Percentiles rank a stretch among this genome's conserved stretches.
Conservation (phyloP, 2,329 filamentous ascomycete species). For the Berkeleyomyces rouxiae region DNA sequence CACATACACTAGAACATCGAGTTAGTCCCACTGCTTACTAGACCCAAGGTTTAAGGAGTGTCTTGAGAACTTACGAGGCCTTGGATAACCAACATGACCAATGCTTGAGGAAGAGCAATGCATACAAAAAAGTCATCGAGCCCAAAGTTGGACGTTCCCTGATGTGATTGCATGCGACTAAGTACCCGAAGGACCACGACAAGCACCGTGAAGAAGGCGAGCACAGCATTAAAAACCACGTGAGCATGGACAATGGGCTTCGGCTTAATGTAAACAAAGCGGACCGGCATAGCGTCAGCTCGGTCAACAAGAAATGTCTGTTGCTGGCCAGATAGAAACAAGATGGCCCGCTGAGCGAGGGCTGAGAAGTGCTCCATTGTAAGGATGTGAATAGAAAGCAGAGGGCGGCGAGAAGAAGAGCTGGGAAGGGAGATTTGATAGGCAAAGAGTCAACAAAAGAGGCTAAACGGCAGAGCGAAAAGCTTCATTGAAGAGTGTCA, state of each 20-base stretch:
- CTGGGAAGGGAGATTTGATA: not conserved
- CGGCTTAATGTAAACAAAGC: conserved; percentile 8
- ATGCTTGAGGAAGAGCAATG: conserved; percentile 19
- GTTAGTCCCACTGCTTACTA: not conserved
- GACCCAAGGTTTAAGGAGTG: too few relatives aligned
- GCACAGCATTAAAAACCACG: conserved; percentile 17
- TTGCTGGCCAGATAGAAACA: not conserved
- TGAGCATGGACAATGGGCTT: conserved; percentile 17
- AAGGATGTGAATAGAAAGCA: not conserved
- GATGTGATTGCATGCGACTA: conserved; percentile 16
- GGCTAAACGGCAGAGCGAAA: not conserved
- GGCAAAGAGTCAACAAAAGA: not conserved
- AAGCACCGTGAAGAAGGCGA: conserved; percentile 15
- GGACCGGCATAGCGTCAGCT: conserved; percentile 7
- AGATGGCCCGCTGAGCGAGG: not conserved
- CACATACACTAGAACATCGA: conserved; percentile 10
- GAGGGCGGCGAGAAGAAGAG: not conserved
- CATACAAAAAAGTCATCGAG: conserved; percentile 25
- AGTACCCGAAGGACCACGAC: conserved; percentile 18
- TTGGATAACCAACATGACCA: conserved; percentile 20
- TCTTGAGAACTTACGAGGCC: conserved; percentile 18
- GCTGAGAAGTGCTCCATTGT: not conserved
- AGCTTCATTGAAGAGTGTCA: not conserved
- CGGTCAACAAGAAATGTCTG: not conserved
- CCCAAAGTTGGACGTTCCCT: conserved; percentile 18